Conservation (phyloP, 441 rosid species). For the Aleurites moluccanus region DNA sequence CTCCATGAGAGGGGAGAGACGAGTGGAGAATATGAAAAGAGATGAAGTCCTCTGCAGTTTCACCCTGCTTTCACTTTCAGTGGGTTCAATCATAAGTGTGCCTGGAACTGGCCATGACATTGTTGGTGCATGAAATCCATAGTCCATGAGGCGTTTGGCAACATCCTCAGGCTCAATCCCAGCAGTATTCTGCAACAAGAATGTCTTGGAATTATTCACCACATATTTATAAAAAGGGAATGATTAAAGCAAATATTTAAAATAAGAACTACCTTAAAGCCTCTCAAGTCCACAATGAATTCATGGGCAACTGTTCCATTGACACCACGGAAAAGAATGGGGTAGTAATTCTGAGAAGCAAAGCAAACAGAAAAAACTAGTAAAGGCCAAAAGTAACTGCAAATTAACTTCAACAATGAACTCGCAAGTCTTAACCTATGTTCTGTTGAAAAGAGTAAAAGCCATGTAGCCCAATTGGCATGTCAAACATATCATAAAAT, state of each 20-base stretch:
- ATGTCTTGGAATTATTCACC: slow-evolving; percentile 9
- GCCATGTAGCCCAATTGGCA: not conserved
- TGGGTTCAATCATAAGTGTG: slow-evolving; percentile 97
- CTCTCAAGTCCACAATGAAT: slow-evolving; percentile 88
- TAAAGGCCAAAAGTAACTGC: slow-evolving; percentile 10
- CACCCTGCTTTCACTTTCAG: slow-evolving; percentile 99
- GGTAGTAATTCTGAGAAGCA: slow-evolving; percentile 64
- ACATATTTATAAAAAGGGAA: not conserved
- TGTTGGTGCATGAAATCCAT: slow-evolving; percentile 96
- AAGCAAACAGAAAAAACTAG: slow-evolving; percentile 11
- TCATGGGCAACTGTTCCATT: slow-evolving; percentile 97
- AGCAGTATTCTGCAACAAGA: slow-evolving; percentile 62
- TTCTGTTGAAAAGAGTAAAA: not conserved
- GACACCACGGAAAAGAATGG: slow-evolving; percentile 88
- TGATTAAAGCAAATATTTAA: slow-evolving; percentile 5
- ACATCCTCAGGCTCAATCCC: slow-evolving; percentile 98
- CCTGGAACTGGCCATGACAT: slow-evolving; percentile 99
- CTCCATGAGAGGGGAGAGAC: slow-evolving; percentile 5
- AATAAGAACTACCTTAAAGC: slow-evolving; percentile 61
- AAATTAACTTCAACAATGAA: not conserved
- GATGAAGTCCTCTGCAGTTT: not conserved
- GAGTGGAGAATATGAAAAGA: slow-evolving; percentile 6
- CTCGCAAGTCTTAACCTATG: slow-evolving; percentile 1
- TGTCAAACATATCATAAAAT: not conserved
- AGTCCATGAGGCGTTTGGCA: slow-evolving; percentile 94